Evolutionary conservation across 2,329 filamentous ascomycete species (phyloP), one percentile per base, ranked within the genome.

Genomic region (Colletotrichum caudatum): DNA sequence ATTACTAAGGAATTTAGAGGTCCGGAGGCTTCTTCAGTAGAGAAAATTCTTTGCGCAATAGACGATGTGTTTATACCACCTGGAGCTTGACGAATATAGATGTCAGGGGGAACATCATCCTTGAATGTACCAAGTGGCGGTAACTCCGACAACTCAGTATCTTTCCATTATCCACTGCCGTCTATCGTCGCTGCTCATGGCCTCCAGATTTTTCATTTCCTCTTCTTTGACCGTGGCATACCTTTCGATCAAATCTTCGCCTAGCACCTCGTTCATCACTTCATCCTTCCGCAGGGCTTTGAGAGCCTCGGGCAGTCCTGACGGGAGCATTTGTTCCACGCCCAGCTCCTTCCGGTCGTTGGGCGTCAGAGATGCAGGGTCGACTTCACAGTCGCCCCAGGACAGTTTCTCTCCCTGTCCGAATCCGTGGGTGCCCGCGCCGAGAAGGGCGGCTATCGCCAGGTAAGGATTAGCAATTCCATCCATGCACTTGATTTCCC

Each of bases 401-500:
- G 77, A 76, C 59, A 92, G 78, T 59, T 79, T 73, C 66, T 83
- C 80, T 57, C 72, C 58, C 39, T 71, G 73, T 11, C 66, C 54
- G 3, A 93, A 75, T 0, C 92, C 92, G 1, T 85, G 73, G 0
- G 87, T 80, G 0, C 92, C 92, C 0, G 88, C 88, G 0, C 84
- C 85, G 0, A 94, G 77, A 0, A 94, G 77, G 0, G 89, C 90
- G 0, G 87, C 85, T 23, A 93, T 79, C 0, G 88, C 91, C 1
- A 97, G 80, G 77, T 96, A 97, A 65, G 91, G 88, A 77, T 97
- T 97, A 3, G 93, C 92, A 23, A 94, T 81, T 0, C 93, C 94
- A 76, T 97, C 94, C n/a, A 95, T 77, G 66, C 88, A 89, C 77
- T 94, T 92, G 29, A 97, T 76, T 80, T 97, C 94, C 92, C 93